Evolutionary conservation across 1,139 yeast genomes (phyloP), one percentile per base, ranked within the genome.

Genomic region (Blastobotrys elegans): DNA sequence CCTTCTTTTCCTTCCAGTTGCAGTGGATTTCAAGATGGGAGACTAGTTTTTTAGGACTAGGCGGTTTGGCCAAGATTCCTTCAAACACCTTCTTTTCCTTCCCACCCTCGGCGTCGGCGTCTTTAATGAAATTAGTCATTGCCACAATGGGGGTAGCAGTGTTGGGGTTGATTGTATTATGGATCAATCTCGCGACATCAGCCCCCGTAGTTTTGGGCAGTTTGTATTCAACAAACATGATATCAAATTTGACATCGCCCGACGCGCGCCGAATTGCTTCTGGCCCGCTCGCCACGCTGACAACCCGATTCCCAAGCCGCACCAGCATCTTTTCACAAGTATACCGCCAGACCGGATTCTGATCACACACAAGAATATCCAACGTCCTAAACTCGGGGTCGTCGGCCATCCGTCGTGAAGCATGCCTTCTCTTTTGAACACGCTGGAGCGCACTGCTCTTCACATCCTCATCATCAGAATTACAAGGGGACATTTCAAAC

Each of bases 321-420:
- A 82, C 88, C 50, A 92, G 69, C 56, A 83, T 73, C 50, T 76
- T 77, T 43, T 80, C 77, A 37, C 84, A 75, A 11, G 86, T 75
- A 61, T 80, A 88, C 42, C 95, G 69, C 53, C 86, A 83, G 45
- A 84, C 84, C 0, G 96, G 92, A 52, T 86, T 86, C 2, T 94
- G 89, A 59, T 89, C 96, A 67, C 96, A 89, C 29, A 88, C 74
- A 43, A 90, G 69, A 2, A 88, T 81, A 63, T 87, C 94, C 51
- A 85, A 56, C 1, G 66, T 58, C 17, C 66, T 52, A 38, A 54
- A 56, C 1, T 45, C 47, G 46, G 52, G 73, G 8, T 17, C 21
- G 17, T 40, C 57, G 54, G 47, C 66, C 61, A 21, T 66, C 64
- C 58, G 71, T 63, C 53, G 74, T 6, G 76, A 65, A 50, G 78